Conservation (phyloP, 768 basidiomycete genomes). For the Rhodosporidiobolus sp. region DNA sequence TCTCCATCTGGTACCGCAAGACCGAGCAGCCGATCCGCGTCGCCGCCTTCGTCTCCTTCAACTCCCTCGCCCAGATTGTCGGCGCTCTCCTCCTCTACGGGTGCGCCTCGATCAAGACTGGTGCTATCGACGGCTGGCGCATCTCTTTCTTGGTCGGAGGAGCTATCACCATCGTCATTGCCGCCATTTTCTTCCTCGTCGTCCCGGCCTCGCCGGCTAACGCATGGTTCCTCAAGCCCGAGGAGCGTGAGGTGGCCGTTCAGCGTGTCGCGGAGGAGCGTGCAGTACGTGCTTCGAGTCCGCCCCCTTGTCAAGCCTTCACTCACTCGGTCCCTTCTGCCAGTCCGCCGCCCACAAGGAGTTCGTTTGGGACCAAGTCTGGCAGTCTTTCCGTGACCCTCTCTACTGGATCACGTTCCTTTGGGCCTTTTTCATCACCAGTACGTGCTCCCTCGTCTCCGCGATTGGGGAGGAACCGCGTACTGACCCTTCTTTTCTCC, state of each 20-base stretch:
- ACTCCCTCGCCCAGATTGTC: slow-evolving; percentile 38
- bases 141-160: slow-evolving; percentile 40
- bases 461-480: no score
- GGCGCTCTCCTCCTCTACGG: slow-evolving; percentile 40
- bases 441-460: no score
- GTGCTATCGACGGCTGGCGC: slow-evolving; percentile 33
- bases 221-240: slow-evolving; percentile 41
- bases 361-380: slow-evolving; percentile 37
- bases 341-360: slow-evolving; percentile 28
- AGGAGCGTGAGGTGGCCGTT: slow-evolving; percentile 37
- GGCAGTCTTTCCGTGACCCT: slow-evolving; percentile 38
- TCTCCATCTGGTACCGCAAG: slow-evolving; percentile 37
- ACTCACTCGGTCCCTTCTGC: not conserved
- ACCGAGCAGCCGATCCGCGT: slow-evolving; percentile 41
- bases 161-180: slow-evolving; percentile 9
- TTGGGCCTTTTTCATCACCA: slow-evolving; percentile 39
- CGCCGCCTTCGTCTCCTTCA: slow-evolving; percentile 36
- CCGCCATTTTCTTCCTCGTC: slow-evolving; percentile 28
- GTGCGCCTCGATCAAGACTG: slow-evolving; percentile 24
- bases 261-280: slow-evolving; percentile 42
- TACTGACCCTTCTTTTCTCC: no score
- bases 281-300: slow-evolving; percentile 5
- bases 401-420: slow-evolving; percentile 32
- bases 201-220: slow-evolving; percentile 29
- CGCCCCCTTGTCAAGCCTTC: no score